phyloP scores from a whole-genome alignment of 179 eudicot genomes.

The Beta corolliflora region DNA sequence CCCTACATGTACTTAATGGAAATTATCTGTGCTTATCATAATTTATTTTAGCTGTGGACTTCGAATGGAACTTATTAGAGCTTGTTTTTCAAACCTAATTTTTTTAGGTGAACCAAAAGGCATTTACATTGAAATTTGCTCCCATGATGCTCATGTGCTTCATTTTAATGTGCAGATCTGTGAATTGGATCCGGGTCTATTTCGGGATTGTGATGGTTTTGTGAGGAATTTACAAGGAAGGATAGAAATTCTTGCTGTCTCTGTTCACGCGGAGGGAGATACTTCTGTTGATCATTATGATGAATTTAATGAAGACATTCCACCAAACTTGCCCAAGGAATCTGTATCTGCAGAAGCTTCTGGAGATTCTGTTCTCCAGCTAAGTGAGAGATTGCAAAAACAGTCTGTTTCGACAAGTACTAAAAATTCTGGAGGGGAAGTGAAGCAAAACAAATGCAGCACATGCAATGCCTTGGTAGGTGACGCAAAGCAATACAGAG shows the following conservation, averaged over 20 bases:
- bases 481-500: conserved; percentile 82
- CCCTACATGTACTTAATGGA: no score
- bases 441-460: conserved; percentile 74
- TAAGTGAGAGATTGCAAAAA: conserved; percentile 60
- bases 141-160: neutral
- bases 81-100: no score
- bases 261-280: conserved; percentile 79
- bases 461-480: conserved; percentile 84
- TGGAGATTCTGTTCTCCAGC: conserved; percentile 41
- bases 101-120: no score
- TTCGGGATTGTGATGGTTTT: conserved; percentile 75
- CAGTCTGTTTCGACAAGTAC: conserved; percentile 45
- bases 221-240: conserved; percentile 79
- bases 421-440: conserved; percentile 39
- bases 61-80: no score
- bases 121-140: neutral
- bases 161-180: conserved; percentile 55
- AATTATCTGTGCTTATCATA: no score
- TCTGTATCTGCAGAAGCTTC: conserved; percentile 2
- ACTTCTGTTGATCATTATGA: conserved; percentile 74
- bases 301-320: conserved; percentile 52
- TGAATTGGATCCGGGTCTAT: conserved; percentile 75
- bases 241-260: conserved; percentile 78
- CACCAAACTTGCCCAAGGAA: conserved; percentile 37
- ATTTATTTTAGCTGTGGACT: no score